Evolutionary conservation across 164 flowering plant species (phyloP).

Genomic region (Houttuynia cordata): DNA sequence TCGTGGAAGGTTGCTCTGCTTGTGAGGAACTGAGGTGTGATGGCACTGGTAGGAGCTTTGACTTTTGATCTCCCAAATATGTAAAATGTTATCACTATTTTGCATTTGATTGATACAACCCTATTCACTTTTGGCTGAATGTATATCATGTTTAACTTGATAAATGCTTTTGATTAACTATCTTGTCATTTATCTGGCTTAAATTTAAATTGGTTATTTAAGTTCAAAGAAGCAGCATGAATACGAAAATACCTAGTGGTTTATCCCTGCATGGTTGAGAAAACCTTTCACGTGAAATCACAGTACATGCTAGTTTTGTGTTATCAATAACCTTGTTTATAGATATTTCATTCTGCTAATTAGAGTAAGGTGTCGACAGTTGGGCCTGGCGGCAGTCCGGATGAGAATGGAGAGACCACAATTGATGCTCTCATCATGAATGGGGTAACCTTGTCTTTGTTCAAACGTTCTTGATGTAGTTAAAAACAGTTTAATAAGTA

Average conservation of each 20-base stretch:
- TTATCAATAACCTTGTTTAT: background rate
- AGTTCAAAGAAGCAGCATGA: too few species aligned
- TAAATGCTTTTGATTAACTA: background rate
- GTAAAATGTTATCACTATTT: background rate
- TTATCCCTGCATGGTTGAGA: background rate
- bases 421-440: constrained; percentile 93
- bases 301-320: background rate
- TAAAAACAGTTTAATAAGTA: background rate
- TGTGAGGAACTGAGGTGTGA: constrained; percentile 91
- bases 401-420: constrained; percentile 96
- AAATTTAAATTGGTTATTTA: too few species aligned
- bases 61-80: background rate
- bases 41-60: constrained; percentile 62
- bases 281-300: background rate
- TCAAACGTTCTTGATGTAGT: background rate
- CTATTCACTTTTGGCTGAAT: too few species aligned
- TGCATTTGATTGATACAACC: background rate
- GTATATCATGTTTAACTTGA: background rate
- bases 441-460: constrained; percentile 43
- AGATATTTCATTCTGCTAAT: background rate
- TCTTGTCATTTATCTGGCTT: too few species aligned
- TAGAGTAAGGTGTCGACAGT: constrained; percentile 27
- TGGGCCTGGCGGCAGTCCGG: constrained; percentile 99
- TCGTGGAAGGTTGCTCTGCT: constrained; percentile 92
- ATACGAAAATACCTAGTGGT: background rate